Conservation (phyloP, 257 asterid genomes). For the Solanum sparsipilum region DNA sequence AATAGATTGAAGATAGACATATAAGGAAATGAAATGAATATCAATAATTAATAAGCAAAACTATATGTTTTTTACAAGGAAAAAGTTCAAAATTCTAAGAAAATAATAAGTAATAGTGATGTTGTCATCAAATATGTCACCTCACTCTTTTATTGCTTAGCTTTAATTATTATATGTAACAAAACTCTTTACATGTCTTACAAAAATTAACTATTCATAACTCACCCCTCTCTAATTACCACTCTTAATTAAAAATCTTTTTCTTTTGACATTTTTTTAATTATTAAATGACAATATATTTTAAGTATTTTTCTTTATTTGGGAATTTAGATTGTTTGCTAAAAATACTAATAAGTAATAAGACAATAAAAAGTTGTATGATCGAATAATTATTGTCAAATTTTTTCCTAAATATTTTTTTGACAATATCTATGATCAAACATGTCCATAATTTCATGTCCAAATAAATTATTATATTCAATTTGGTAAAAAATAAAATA, state of each 20-base stretch:
- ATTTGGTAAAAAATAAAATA: too few relatives aligned
- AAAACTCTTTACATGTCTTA: neutral
- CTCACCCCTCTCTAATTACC: neutral
- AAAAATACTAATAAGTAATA: too few relatives aligned
- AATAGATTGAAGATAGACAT: too few relatives aligned
- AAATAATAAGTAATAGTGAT: neutral
- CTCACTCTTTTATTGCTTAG: neutral
- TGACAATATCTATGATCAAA: neutral
- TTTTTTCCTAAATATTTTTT: neutral
- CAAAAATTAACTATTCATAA: too few relatives aligned
- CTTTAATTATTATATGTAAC: too few relatives aligned
- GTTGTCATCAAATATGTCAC: neutral
- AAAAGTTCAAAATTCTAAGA: neutral
- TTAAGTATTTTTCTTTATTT: neutral
- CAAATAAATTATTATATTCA: neutral
- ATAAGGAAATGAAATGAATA: too few relatives aligned
- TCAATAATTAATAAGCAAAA: too few relatives aligned
- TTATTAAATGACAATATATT: too few relatives aligned
- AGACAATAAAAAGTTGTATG: too few relatives aligned
- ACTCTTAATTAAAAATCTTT: neutral
- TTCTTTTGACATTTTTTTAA: too few relatives aligned
- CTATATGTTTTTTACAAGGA: neutral
- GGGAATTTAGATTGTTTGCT: neutral
- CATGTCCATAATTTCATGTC: neutral
- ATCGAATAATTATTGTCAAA: too few relatives aligned